phyloP scores from a whole-genome alignment of 2,329 filamentous ascomycete genomes.

The Trichophyton schoenleinii region DNA sequence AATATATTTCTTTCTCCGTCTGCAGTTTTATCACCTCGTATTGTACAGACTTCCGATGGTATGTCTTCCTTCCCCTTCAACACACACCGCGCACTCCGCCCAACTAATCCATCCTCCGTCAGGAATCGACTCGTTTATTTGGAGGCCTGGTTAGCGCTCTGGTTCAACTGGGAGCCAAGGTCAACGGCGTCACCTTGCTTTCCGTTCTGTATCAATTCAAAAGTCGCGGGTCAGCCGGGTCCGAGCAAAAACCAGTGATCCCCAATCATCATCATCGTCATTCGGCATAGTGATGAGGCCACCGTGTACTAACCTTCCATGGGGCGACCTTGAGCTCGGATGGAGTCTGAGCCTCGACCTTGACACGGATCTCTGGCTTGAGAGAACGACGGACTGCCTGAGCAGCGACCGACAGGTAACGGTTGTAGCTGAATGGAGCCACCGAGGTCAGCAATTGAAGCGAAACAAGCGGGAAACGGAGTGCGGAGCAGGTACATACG shows the following conservation, averaged over 20 bases:
- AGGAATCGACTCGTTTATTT: slow-evolving; percentile 16
- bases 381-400: slow-evolving; percentile 91
- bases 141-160: slow-evolving; percentile 31
- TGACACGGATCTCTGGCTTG: slow-evolving; percentile 84
- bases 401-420: slow-evolving; percentile 90
- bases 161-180: slow-evolving; percentile 6
- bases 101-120: not conserved
- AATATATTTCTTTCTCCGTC: not conserved
- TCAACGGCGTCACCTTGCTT: slow-evolving; percentile 64
- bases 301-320: slow-evolving; percentile 70
- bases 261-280: slow-evolving; percentile 9
- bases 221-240: not conserved
- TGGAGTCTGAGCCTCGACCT: slow-evolving; percentile 78
- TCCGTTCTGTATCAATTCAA: slow-evolving; percentile 56
- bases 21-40: not conserved
- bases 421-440: slow-evolving; percentile 73
- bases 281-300: too few species aligned
- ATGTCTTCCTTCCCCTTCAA: not conserved
- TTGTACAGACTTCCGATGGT: not conserved
- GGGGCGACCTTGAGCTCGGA: slow-evolving; percentile 82
- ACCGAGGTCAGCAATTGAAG: slow-evolving; percentile 13
- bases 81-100: not conserved
- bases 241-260: not conserved
- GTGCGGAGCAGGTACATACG: slow-evolving; percentile 46
- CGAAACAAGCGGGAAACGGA: slow-evolving; percentile 18